Percentiles rank a stretch among this genome's conserved stretches.
phyloP scores from a whole-genome alignment of 768 basidiomycete genomes.

The Lenzites betulinus region DNA sequence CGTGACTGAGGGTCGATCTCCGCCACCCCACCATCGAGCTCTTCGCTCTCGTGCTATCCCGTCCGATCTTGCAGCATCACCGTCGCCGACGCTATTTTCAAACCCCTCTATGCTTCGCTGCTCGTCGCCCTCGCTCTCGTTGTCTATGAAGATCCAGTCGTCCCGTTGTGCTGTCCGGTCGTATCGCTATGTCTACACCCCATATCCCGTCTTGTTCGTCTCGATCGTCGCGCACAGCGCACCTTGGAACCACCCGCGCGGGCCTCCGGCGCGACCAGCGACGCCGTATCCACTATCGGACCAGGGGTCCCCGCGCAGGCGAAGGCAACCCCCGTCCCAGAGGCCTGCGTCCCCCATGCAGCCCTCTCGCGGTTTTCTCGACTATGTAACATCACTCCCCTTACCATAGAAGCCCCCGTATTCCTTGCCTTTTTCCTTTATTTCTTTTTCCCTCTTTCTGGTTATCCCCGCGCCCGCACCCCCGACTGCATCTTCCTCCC shows the following conservation, averaged over 20 bases:
- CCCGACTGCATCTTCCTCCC: neutral
- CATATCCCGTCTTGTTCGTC: neutral
- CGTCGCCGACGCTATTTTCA: neutral
- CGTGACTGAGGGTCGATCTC: conserved; percentile 16
- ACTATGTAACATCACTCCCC: conserved; percentile 14
- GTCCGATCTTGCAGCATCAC: neutral
- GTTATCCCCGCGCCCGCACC: neutral
- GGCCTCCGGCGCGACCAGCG: conserved; percentile 9
- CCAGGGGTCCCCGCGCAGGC: conserved; percentile 11
- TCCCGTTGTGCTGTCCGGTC: conserved; percentile 12
- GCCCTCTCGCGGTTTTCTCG: neutral
- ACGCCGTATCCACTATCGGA: conserved; percentile 3
- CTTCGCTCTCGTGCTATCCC: neutral
- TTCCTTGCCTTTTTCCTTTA: conserved; percentile 12
- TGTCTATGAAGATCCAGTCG: conserved; percentile 16
- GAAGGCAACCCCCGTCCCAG: conserved; percentile 5
- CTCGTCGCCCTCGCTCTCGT: conserved; percentile 12
- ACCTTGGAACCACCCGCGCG: neutral
- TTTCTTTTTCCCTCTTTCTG: neutral
- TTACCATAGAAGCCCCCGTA: conserved; percentile 14
- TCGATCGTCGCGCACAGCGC: neutral
- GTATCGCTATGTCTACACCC: conserved; percentile 21
- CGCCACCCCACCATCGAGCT: neutral
- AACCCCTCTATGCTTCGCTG: conserved; percentile 4
- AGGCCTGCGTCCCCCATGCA: conserved; percentile 18